These are phyloP conservation scores for Agaricales sp. DNA, from an alignment of 1,284 basidiomycete species.

Conservation along the genomic window DNA sequence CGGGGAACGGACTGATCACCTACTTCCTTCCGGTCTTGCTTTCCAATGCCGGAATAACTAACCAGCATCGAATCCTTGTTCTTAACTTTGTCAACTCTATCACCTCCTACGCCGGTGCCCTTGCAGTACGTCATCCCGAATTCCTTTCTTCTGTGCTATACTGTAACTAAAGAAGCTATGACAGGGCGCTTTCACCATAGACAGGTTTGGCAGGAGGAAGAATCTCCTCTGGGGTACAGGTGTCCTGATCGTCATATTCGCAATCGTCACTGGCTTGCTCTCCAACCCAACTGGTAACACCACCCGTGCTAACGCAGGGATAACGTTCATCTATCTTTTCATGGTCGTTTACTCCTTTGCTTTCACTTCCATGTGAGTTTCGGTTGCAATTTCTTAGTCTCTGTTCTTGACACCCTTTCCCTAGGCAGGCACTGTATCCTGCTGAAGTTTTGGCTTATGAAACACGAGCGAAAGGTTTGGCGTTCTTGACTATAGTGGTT, in stretches of 20 bases:
- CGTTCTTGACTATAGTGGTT: constrained; percentile 29
- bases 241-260: constrained; percentile 26
- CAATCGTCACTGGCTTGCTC: constrained; percentile 33
- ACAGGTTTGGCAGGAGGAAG: constrained; percentile 31
- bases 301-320: constrained; percentile 30
- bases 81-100: constrained; percentile 41
- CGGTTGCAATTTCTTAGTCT: not conserved
- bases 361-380: constrained; percentile 40
- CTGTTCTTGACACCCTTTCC: not conserved
- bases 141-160: constrained; percentile 2
- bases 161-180: not conserved
- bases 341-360: constrained; percentile 43
- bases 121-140: constrained; percentile 6
- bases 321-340: constrained; percentile 36
- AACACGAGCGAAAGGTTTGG: constrained; percentile 40
- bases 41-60: constrained; percentile 32
- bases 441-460: constrained; percentile 43
- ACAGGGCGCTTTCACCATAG: constrained; percentile 33
- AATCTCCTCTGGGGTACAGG: constrained; percentile 27
- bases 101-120: constrained; percentile 29
- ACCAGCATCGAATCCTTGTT: constrained; percentile 28
- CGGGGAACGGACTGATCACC: constrained; percentile 36
- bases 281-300: constrained; percentile 20
- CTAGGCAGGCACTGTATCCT: constrained; percentile 42
- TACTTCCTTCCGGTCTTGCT: constrained; percentile 38